Evolutionary conservation across 2,329 filamentous ascomycete genomes (phyloP), one percentile per base, ranked within the genome.

Genomic region (Metarhizium robertsii): DNA sequence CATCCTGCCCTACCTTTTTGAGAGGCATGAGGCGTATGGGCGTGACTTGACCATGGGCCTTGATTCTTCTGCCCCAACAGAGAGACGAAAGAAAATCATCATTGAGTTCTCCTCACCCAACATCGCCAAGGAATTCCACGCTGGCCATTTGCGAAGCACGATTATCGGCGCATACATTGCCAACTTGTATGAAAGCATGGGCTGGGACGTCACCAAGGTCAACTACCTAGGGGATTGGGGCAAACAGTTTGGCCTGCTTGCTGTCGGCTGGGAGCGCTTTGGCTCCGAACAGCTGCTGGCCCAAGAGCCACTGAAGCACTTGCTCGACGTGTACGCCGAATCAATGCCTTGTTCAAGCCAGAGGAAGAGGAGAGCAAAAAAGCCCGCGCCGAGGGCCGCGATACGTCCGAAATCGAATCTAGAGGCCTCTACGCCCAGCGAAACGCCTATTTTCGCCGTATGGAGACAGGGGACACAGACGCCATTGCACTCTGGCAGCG

Each of bases 221-320:
- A 90, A 90, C 71, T 91, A 90, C 65, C 76, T 90, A 0, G 87
- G 87, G 40, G 87, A 91, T 66, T 91, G 87, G 87, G 87, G 87
- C 29, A 88, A 87, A 69, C 85, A 88, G 64, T 87, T 79, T 50
- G 79, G 79, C 57, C 77, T 90, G 8, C 71, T 90, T 46, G 85
- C 84, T 6, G 75, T 87, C 36, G 87, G 85, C 0, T 91, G 84
- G 69, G 73, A 85, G 60, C 79, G 78, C 59, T 89, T 84, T 61
- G 87, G 87, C 2, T 80, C 75, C 49, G 84, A 90, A 62, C 80
- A 85, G 53, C 77, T 79, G 57, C 73, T 89, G 11, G 69, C 77
- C 49, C 74, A 75, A 52, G 85, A 90, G 62, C 85, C 87, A 1
- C 85, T 90, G 60, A 81, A 82, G 55, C 87, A 90, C 66, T 73